These are phyloP conservation scores for Coriaria nepalensis DNA, from an alignment of 306 rosid species.

Conservation along the genomic window DNA sequence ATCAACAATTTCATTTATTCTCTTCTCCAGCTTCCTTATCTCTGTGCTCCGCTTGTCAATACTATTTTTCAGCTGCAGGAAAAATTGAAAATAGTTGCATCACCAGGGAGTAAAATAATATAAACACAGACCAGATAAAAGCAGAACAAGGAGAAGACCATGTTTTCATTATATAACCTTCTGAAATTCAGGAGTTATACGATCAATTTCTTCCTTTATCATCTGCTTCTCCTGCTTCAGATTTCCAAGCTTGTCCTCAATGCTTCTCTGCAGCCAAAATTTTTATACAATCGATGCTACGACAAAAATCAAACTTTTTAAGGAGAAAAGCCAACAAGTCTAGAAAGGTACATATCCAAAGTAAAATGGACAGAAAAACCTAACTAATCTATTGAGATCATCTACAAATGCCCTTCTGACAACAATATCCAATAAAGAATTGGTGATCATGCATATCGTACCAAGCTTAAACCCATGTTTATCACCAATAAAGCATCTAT, in stretches of 20 bases:
- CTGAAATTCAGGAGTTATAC: constrained; percentile 61
- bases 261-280: constrained; percentile 51
- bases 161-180: constrained; percentile 40
- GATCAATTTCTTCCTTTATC: constrained; percentile 63
- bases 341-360: not conserved
- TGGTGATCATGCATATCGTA: too few relatives aligned
- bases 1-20: constrained; percentile 85
- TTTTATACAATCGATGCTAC: constrained; percentile 15
- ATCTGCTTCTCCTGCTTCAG: constrained; percentile 51
- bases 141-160: constrained; percentile 8
- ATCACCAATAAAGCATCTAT: too few relatives aligned
- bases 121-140: constrained; percentile 9
- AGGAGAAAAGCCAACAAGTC: too few relatives aligned
- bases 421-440: too few relatives aligned
- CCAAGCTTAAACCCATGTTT: too few relatives aligned
- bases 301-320: not conserved
- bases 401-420: too few relatives aligned
- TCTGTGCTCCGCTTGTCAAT: constrained; percentile 56
- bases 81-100: constrained; percentile 8
- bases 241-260: constrained; percentile 69
- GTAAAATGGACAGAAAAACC: not conserved
- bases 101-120: too few relatives aligned
- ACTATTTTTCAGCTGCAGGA: constrained; percentile 43
- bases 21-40: constrained; percentile 59
- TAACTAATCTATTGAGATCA: too few relatives aligned